Percentiles rank a stretch among this genome's conserved stretches.
Conservation (phyloP, 2,329 filamentous ascomycete species). For the Talaromyces sp. region DNA sequence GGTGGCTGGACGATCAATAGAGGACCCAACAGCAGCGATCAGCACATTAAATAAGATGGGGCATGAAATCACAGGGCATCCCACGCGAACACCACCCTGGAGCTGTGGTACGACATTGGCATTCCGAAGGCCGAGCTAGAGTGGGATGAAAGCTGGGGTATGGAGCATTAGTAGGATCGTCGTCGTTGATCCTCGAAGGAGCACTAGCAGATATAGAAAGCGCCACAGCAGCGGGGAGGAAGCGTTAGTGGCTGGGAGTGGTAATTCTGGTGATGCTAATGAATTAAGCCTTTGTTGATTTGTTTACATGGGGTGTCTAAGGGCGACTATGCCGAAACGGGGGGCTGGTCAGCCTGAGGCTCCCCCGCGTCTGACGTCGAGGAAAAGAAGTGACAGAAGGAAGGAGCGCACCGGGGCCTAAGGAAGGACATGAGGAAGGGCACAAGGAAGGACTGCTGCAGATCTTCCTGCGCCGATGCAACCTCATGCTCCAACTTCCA, state of each 20-base stretch:
- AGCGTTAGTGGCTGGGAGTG: neutral
- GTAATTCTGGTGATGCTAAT: neutral
- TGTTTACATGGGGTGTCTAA: neutral
- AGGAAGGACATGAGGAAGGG: neutral
- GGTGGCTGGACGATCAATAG: too few relatives aligned
- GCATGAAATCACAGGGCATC: neutral
- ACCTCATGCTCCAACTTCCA: neutral
- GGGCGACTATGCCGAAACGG: neutral
- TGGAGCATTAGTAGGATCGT: neutral
- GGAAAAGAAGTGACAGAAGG: neutral
- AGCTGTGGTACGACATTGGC: neutral
- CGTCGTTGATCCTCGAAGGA: neutral
- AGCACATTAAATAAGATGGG: neutral
- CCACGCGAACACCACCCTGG: neutral
- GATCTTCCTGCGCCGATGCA: conserved; percentile 12
- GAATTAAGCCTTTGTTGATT: neutral
- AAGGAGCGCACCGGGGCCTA: neutral
- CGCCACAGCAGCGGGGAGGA: neutral
- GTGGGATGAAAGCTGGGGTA: neutral
- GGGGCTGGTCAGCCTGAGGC: neutral
- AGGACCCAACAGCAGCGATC: neutral
- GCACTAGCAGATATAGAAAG: neutral
- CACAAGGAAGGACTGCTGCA: neutral
- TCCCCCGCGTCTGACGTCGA: neutral
- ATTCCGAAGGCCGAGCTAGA: neutral